Conservation (phyloP, 208 protist species). For the Leishmania aethiopica region DNA sequence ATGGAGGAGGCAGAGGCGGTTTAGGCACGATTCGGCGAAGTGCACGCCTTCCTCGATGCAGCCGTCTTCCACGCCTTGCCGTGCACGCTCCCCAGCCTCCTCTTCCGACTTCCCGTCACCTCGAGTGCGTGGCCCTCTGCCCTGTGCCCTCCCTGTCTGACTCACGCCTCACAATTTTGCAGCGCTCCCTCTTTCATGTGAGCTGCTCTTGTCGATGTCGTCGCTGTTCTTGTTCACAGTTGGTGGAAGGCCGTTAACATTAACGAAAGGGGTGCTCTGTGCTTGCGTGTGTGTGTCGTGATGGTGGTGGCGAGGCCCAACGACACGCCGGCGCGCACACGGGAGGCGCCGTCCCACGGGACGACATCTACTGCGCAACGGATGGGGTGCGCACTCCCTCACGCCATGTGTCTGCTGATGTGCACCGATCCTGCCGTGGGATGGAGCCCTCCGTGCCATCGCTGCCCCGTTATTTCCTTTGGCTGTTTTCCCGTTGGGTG, state of each 20-base stretch:
- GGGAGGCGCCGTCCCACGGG: background rate
- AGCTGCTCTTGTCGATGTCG: background rate
- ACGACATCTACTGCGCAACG: background rate
- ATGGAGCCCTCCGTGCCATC: background rate
- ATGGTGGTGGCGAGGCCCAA: background rate
- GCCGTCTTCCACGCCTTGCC: background rate
- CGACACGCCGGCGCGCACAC: background rate
- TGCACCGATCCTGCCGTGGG: background rate
- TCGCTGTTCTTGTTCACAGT: background rate
- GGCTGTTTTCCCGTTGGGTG: too few species aligned
- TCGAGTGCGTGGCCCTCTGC: background rate
- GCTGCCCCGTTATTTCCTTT: background rate
- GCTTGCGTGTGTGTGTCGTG: background rate
- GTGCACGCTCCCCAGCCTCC: background rate
- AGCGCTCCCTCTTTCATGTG: background rate
- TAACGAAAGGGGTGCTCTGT: background rate
- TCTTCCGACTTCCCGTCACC: background rate
- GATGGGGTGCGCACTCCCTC: background rate
- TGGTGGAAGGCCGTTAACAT: background rate
- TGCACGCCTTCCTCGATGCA: background rate
- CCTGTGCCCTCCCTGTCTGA: background rate
- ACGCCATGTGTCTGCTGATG: background rate
- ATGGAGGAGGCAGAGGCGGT: conserved; percentile 47
- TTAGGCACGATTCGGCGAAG: conserved; percentile 2
- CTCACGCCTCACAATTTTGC: background rate